A percentile compares a stretch with the other conserved stretches of the same genome.
phyloP scores from a whole-genome alignment of 805 yeast species.

The Torulaspora maleeae region DNA sequence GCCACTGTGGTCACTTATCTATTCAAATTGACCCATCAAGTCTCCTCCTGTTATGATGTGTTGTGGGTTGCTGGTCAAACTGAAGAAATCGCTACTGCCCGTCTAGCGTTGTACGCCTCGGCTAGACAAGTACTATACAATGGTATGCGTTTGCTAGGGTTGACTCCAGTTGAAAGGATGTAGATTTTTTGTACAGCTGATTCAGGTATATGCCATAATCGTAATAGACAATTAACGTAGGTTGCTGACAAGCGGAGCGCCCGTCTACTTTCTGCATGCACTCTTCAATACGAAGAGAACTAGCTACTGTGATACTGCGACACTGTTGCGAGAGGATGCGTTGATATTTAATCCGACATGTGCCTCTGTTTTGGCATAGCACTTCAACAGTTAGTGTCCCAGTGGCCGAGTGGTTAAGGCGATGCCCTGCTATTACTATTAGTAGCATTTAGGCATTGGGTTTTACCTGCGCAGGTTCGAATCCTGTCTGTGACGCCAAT shows the following conservation, averaged over 20 bases:
- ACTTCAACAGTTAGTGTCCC: constrained; percentile 42
- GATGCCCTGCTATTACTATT: constrained; percentile 70
- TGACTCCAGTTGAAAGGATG: constrained; percentile 99
- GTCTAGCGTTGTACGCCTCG: constrained; percentile 84
- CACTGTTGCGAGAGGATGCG: too few species aligned
- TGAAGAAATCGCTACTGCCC: constrained; percentile 77
- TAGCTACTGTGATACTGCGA: too few species aligned
- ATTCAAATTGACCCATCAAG: constrained; percentile 87
- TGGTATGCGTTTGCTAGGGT: constrained; percentile 85
- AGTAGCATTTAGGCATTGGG: constrained; percentile 72
- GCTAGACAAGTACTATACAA: constrained; percentile 86
- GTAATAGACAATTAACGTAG: neutral
- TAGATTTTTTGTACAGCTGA: constrained; percentile 33
- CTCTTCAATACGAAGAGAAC: too few species aligned
- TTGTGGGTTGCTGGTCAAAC: constrained; percentile 97
- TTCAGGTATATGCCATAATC: neutral
- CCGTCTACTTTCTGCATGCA: too few species aligned
- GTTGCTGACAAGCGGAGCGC: too few species aligned
- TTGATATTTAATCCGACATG: neutral
- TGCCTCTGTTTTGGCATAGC: too few species aligned
- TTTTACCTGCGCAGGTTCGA: constrained; percentile 98
- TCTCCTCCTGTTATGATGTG: constrained; percentile 92
- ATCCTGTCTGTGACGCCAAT: constrained; percentile 95
- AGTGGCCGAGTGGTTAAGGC: constrained; percentile 95
- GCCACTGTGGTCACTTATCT: constrained; percentile 90